Percentiles rank a stretch among this genome's conserved stretches.
Evolutionary conservation across 768 basidiomycete genomes (phyloP).

Genomic region (Aureoboletus auriporus): DNA sequence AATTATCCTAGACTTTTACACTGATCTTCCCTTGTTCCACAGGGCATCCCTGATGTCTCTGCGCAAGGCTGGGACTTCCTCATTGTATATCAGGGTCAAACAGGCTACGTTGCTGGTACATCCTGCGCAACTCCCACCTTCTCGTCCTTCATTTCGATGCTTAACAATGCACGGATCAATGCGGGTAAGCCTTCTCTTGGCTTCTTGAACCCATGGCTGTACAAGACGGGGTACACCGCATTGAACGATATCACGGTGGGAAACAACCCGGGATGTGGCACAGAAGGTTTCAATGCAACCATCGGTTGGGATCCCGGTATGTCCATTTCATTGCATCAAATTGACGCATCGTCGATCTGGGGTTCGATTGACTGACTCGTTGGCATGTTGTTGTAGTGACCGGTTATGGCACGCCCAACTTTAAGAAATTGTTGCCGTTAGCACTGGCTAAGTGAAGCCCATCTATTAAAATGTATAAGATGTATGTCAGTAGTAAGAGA

Average conservation of each 20-base stretch:
- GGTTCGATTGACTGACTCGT: constrained; percentile 3
- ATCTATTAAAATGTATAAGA: not conserved
- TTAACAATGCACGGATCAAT: constrained; percentile 58
- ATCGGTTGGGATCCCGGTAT: constrained; percentile 58
- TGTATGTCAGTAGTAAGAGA: too few species aligned
- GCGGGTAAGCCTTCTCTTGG: constrained; percentile 46
- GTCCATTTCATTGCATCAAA: constrained; percentile 7
- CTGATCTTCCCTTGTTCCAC: not conserved
- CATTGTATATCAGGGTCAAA: constrained; percentile 40
- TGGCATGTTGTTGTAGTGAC: constrained; percentile 36
- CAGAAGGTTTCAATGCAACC: constrained; percentile 59
- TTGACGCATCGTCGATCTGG: not conserved
- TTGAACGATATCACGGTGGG: constrained; percentile 61
- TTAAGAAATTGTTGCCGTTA: constrained; percentile 41
- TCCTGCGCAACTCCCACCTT: constrained; percentile 65
- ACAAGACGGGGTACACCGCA: constrained; percentile 29
- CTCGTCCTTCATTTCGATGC: constrained; percentile 56
- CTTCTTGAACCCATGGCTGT: constrained; percentile 64
- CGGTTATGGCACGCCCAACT: constrained; percentile 53
- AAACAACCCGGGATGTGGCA: constrained; percentile 58
- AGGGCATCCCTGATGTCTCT: constrained; percentile 63
- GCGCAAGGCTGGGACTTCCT: constrained; percentile 52
- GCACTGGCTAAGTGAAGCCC: constrained; percentile 16
- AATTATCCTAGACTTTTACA: not conserved
- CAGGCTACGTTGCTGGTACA: constrained; percentile 52